Base-by-base conservation (phyloP, 1,284 basidiomycete species). In the Trichosporon asahii region DNA sequence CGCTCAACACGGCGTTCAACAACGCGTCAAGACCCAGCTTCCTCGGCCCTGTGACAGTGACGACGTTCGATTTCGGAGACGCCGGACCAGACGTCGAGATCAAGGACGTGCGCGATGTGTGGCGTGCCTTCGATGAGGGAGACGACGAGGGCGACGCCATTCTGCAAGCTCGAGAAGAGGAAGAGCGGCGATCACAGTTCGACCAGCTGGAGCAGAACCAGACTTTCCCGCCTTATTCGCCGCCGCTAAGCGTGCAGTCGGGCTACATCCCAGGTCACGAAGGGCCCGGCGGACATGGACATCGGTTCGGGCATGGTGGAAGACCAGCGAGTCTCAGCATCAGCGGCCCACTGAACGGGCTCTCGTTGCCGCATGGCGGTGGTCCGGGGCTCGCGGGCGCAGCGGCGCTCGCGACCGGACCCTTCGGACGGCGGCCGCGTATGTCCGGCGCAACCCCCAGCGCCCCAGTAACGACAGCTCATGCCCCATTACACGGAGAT, bases 71-170 rank as follows among this genome's bases (percentile, higher is more conserved):
- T 68, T 95, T 99, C 82, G 96, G 96, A 35, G 88, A 89, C 0
- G 86, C 87, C 27, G 82, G 89, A 3, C 96, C 97, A 1, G 91
- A 95, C 71, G 87, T 97, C 46, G 91, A 96, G 80, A 88, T 99
- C 70, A 89, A 93, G 69, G 95, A 98, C 83, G 85, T 99, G 70
- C 88, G 93, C 64, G 95, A 98, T 85, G 93, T 98, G 69, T 94
- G 96, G 85, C 90, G 90, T 49, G 95, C 96, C 79, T 98, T 98
- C 79, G 83, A 85, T 60, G 91, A 94, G 73, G 90, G 91, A 70
- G 91, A 93, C 75, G 89, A 90, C 1, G 89, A 90, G n/a, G 87
- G 88, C 0, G 80, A 83, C 46, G 75, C 75, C 3, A 73, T 78
- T 31, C 74, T 73, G 12, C 15, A 61, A 33, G 57, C 57, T 4